A percentile compares a stretch with the other conserved stretches of the same genome.
These are phyloP conservation scores for Mycocentrospora acerina DNA, from an alignment of 2,329 filamentous ascomycete genomes.

Conservation along the genomic window DNA sequence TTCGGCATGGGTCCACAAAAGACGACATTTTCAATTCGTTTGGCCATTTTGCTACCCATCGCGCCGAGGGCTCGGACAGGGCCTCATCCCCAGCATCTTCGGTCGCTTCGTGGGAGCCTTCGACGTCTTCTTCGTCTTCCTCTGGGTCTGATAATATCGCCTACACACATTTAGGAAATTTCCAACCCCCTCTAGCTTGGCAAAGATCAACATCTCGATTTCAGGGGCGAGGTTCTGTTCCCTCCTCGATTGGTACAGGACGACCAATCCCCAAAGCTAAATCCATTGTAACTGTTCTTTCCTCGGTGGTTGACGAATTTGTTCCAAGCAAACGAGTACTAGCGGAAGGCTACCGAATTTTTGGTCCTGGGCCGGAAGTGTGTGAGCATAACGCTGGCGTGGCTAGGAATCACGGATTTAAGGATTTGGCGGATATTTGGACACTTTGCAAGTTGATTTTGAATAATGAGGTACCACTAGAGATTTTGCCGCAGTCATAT, in stretches of 20 bases:
- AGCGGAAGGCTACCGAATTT: constrained; percentile 78
- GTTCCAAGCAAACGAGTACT: constrained; percentile 79
- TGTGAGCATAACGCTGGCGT: constrained; percentile 82
- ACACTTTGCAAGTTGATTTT: constrained; percentile 75
- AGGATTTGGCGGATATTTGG: constrained; percentile 81
- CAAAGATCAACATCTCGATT: constrained; percentile 56
- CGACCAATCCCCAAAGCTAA: constrained; percentile 51
- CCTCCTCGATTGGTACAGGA: constrained; percentile 32
- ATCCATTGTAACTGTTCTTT: constrained; percentile 73
- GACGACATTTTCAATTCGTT: constrained; percentile 65
- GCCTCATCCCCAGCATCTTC: constrained; percentile 31
- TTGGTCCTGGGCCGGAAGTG: constrained; percentile 77
- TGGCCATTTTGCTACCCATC: constrained; percentile 47
- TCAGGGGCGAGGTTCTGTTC: constrained; percentile 52
- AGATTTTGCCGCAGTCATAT: constrained; percentile 59
- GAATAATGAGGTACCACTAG: constrained; percentile 72
- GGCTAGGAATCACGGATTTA: constrained; percentile 68
- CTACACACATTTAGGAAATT: constrained; percentile 45
- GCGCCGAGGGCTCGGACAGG: constrained; percentile 22
- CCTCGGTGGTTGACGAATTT: constrained; percentile 59
- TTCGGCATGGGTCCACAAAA: constrained; percentile 29
- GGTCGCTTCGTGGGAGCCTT: constrained; percentile 37
- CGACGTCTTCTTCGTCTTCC: constrained; percentile 41
- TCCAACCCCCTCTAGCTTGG: constrained; percentile 55
- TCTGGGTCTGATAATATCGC: constrained; percentile 43